Base-by-base conservation (phyloP, 1,284 basidiomycete species). In the Pholiota adiposa region DNA sequence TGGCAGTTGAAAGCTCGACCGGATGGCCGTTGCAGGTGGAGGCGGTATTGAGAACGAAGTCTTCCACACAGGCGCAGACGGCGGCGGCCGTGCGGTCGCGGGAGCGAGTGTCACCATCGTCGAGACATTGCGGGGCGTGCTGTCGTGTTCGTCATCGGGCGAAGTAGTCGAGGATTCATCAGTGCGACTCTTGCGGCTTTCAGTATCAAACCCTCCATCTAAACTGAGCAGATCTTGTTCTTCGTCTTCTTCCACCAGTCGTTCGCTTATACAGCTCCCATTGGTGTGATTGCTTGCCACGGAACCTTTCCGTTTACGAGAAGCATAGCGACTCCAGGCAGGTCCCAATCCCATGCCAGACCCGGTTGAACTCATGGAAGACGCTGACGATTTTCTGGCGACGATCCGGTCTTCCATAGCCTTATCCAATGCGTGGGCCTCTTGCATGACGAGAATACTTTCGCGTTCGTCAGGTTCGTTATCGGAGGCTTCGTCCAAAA, bases 351-450 rank as follows among this genome's bases (percentile, higher is more conserved):
- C 87, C 27, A 84, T 72, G 41, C 84, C 84, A n/a, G 81, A 82
- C 53, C 57, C 72, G 19, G 72, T 68, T 12, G 87, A 86, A n/a
- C 76, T 77, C 51, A 87, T 64, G 21, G 89, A 90, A 27, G 88
- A 87, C n/a, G 73, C 74, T 21, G 89, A 90, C 1, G 83, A 79
- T 69, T 87, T 89, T 67, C 90, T 87, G 44, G 90, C 86, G 51
- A 90, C 77, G 56, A 89, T 78, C 53, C 91, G 87, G 63, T 90
- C 85, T 69, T 92, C 88, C 92, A 93, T 93, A 27, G 90, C 91
- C 68, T 87, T 89, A 72, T 93, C 90, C 41, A 93, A 80, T 16
- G 85, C 86, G 58, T 80, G 84, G 27, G 91, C 90, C 75, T 94
- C 92, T 54, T 83, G 85, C 77, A 86, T 83, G 54, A 90, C 77